These are phyloP conservation scores for Graphiopsis chlorocephala DNA, from an alignment of 2,329 filamentous ascomycete genomes.

Conservation along the genomic window DNA sequence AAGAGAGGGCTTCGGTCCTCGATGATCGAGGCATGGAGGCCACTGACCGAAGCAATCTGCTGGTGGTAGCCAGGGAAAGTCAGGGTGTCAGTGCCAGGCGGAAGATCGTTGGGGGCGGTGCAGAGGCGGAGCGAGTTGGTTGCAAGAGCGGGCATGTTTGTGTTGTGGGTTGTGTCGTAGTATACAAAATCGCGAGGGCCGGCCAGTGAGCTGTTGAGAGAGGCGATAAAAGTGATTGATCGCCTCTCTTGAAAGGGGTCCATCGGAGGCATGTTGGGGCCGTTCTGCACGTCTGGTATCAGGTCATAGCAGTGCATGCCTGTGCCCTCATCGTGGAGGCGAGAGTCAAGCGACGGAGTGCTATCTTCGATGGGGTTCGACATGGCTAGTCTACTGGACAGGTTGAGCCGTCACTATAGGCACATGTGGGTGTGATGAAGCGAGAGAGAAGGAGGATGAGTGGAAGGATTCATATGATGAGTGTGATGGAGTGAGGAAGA, in stretches of 20 bases:
- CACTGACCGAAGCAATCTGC: constrained; percentile 34
- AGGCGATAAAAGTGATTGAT: not conserved
- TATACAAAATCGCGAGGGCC: not conserved
- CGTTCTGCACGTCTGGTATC: not conserved
- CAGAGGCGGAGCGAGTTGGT: constrained; percentile 1
- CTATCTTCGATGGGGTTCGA: not conserved
- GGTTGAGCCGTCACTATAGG: not conserved
- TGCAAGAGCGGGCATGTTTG: not conserved
- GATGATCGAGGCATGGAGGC: constrained; percentile 35
- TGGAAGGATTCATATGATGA: not conserved
- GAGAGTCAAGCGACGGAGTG: not conserved
- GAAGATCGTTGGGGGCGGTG: not conserved
- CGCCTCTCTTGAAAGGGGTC: not conserved
- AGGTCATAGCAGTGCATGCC: not conserved
- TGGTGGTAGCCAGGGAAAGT: constrained; percentile 33
- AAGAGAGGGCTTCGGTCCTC: constrained; percentile 39
- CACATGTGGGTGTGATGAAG: not conserved
- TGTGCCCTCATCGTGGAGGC: not conserved
- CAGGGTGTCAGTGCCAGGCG: constrained; percentile 20
- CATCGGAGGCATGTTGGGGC: not conserved
- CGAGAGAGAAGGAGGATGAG: not conserved
- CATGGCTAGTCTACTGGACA: not conserved
- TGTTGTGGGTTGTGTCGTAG: not conserved
- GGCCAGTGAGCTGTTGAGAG: not conserved
- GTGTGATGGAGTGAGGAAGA: not conserved